Conservation (phyloP, 371 early-diverging fungal species). For the Actinomortierella wolfii region DNA sequence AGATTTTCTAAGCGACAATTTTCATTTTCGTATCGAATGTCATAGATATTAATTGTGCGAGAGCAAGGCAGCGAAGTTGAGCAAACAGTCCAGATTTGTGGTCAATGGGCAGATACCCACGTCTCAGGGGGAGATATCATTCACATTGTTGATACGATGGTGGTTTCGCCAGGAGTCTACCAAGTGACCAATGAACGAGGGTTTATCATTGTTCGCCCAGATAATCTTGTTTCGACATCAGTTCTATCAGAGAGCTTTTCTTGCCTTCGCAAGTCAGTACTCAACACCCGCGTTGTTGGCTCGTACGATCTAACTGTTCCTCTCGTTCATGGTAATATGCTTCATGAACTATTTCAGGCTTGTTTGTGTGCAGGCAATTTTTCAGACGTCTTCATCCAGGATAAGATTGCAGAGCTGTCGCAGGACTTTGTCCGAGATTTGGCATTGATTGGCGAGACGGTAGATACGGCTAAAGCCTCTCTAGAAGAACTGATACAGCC, state of each 20-base stretch:
- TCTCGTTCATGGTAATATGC: slow-evolving; percentile 76
- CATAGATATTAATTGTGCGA: no score
- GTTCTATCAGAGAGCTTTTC: slow-evolving; percentile 72
- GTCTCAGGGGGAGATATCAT: slow-evolving; percentile 53
- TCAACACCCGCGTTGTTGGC: slow-evolving; percentile 65
- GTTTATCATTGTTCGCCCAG: slow-evolving; percentile 79
- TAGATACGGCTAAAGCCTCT: slow-evolving; percentile 50
- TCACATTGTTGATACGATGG: slow-evolving; percentile 49
- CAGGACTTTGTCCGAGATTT: slow-evolving; percentile 59
- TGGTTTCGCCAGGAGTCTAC: background rate
- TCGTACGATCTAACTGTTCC: slow-evolving; percentile 57
- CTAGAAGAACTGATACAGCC: slow-evolving; percentile 50
- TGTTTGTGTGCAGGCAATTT: slow-evolving; percentile 63
- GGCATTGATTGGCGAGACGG: slow-evolving; percentile 66
- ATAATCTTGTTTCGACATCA: slow-evolving; percentile 78
- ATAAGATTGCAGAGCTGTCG: slow-evolving; percentile 53
- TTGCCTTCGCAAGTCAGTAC: slow-evolving; percentile 78
- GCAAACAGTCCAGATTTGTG: background rate
- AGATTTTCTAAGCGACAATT: slow-evolving; percentile 16
- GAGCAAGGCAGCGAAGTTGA: no score
- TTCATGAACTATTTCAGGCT: slow-evolving; percentile 82
- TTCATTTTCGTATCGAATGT: background rate
- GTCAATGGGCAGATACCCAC: background rate
- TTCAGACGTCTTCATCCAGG: slow-evolving; percentile 49
- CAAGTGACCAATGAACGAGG: slow-evolving; percentile 51